Evolutionary conservation across 768 basidiomycete species (phyloP), one percentile per base, ranked within the genome.

Genomic region (Leccinum aurantiacum): DNA sequence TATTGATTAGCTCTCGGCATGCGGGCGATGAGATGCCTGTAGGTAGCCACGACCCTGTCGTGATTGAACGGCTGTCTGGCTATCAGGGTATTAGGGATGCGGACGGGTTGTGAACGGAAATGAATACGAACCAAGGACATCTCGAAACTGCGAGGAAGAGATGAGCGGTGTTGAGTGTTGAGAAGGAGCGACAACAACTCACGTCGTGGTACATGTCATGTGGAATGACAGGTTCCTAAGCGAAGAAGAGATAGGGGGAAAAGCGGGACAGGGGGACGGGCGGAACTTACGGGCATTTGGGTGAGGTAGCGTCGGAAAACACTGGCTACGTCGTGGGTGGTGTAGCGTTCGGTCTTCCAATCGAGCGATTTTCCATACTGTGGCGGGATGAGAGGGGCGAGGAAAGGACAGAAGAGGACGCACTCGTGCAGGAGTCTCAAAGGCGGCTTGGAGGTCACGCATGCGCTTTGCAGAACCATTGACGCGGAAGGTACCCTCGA

Each of bases 241-340:
- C 53, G 50, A 67, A 29, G 29, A 48, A 37, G 65, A 58, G 35
- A 47, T 65, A 62, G 27, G 59, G 56, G 52, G 29, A 22, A 17
- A 24, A 25, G 22, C 46, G 19, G n/a, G 22, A 44, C 33, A 57
- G 29, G 22, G 31, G 24, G 37, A 35, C 56, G 60, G 48, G 24
- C 56, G 60, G 60, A 19, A 85, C 91, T 73, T 68, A 95, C 95
- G 33, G 97, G 95, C 90, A 98, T 93, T 71, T 91, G 90, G 1
- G 95, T 98, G 53, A 99, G 85, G 75, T 93, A 99, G 78, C 96
- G 79, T 60, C 96, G 84, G 70, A 98, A 94, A 57, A 99, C 94
- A 66, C 92, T 97, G 19, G 96, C 96, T 54, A 97, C 94, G 71
- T 99, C 96, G 72, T 99, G 96, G 14, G 93, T 84, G n/a, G 90